Evolutionary conservation across 2,329 filamentous ascomycete genomes (phyloP), one percentile per base, ranked within the genome.

Genomic region (Diaporthe helianthi): DNA sequence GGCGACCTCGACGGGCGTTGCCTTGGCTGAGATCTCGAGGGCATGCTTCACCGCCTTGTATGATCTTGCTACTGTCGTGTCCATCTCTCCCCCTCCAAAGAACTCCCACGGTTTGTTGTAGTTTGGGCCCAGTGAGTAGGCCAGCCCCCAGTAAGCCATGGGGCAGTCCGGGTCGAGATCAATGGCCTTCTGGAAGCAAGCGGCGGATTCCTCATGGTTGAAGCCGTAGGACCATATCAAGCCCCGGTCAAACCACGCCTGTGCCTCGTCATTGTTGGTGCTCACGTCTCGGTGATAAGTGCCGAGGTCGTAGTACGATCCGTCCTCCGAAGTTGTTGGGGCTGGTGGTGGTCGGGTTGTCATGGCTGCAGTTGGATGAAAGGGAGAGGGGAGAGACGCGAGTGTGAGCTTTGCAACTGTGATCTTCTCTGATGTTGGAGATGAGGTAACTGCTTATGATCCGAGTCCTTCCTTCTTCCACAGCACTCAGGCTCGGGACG

Each of bases 21-120:
- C 80, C 3, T 75, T 75, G 47, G 74, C 29, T 3, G 75, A 67
- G 22, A 71, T 70, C 1, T 73, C 68, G 5, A 70, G 71, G 3
- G 80, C 80, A 53, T 74, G 69, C 24, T 73, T 71, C 2, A 79
- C 71, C 26, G 79, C 78, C 2, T 68, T 61, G 51, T 80, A 76
- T 0, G 79, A 79, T 44, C 76, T 72, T 24, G 74, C 73, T 5
- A 91, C 80, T 0, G 83, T 86, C 0, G 75, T 77, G 13, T 82
- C 78, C 5, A 90, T 80, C 72, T 94, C 92, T 0, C 82, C 78
- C 1, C 83, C 79, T 66, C 91, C 90, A 72, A 94, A 93, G 29
- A 88, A 83, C 33, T 88, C 85, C 92, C 92, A 94, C 0, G 92
- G 89, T 75, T 94, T 93, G 80, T 94, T 87, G 78, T 89, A 90